Base-by-base conservation (phyloP, 2,329 filamentous ascomycete genomes). In the Sporothrix protearum region DNA sequence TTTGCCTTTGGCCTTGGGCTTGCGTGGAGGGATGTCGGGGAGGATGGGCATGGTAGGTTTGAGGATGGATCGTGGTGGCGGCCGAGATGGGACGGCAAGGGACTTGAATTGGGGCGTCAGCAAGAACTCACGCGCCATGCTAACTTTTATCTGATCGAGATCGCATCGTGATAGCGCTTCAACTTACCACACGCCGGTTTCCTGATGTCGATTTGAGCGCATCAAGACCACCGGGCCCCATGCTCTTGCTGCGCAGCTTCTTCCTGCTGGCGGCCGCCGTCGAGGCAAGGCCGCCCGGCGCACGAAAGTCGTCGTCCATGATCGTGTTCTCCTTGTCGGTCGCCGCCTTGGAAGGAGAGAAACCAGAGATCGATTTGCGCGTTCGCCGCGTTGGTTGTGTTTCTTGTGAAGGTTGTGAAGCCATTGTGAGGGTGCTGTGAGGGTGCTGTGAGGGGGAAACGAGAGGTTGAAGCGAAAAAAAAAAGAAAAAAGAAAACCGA, bases 161-260 rank as follows among this genome's bases (percentile, higher is more conserved):
- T 47, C 42, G 42, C 42, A 47, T 47, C 42, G 14, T 80, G 81
- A 76, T 19, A 3, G 19, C 6, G 8, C 3, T 12, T 12, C 12
- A 72, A 76, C 84, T 78, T 86, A 96, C 93, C 83, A 93, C 92
- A 80, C 92, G 88, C 76, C 92, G 85, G 79, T 97, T 96, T 45
- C 92, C 92, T 77, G 85, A 88, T 59, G 87, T 87, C 77, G 91
- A 87, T 80, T 91, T 94, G 71, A 96, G 85, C 71, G 91, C 90
- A 83, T 96, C 94, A 61, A 97, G 82, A 33, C 94, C 94, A 68
- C 95, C 96, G 19, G 96, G 95, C 2, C 96, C 96, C 76, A 99
- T 90, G 82, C 95, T 98, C 84, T 97, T 98, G 82, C 95, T 97
- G 75, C 96, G 90, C 72, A 91, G 92, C 82, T 94, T 95, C 82